A percentile compares a stretch with the other conserved stretches of the same genome.
These are phyloP conservation scores for Thalassiosira oceanica DNA, from an alignment of 352 stramenopile genomes.

Conservation along the genomic window DNA sequence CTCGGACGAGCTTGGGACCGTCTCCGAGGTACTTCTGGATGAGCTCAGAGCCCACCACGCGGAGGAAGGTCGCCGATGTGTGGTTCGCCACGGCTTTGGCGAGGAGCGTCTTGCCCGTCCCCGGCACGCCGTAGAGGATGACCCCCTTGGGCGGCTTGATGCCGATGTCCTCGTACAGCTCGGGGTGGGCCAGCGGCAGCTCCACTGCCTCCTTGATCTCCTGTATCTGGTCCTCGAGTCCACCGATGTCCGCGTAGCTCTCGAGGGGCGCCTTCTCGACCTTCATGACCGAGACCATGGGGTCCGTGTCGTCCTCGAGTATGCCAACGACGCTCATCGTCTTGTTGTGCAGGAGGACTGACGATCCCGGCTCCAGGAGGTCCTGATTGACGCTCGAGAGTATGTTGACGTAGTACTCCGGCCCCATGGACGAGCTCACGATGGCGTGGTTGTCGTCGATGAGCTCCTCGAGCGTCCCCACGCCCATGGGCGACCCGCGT, in stretches of 20 bases:
- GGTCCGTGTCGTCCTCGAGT: slow-evolving; percentile 97
- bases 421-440: slow-evolving; percentile 95
- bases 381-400: slow-evolving; percentile 99
- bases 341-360: slow-evolving; percentile 99
- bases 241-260: slow-evolving; percentile 99
- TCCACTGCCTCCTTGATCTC: slow-evolving; percentile 88
- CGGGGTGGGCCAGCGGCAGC: slow-evolving; percentile 97
- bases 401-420: slow-evolving; percentile 99
- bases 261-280: slow-evolving; percentile 98
- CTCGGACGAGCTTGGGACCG: slow-evolving; percentile 98
- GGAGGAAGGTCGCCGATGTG: slow-evolving; percentile 99
- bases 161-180: slow-evolving; percentile 99
- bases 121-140: slow-evolving; percentile 99
- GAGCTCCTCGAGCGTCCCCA: slow-evolving; percentile 99
- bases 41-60: slow-evolving; percentile 97
- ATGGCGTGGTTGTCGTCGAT: slow-evolving; percentile 99
- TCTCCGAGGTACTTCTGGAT: slow-evolving; percentile 99
- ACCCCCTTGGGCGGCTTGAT: slow-evolving; percentile 98
- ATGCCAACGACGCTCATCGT: slow-evolving; percentile 99
- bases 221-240: slow-evolving; percentile 95
- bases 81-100: slow-evolving; percentile 99
- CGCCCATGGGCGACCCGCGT: slow-evolving; percentile 94
- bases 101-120: slow-evolving; percentile 99
- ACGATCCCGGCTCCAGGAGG: slow-evolving; percentile 97
- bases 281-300: slow-evolving; percentile 99